phyloP scores from a whole-genome alignment of 768 basidiomycete species.

The Tylopilus cervinicoccineus region DNA sequence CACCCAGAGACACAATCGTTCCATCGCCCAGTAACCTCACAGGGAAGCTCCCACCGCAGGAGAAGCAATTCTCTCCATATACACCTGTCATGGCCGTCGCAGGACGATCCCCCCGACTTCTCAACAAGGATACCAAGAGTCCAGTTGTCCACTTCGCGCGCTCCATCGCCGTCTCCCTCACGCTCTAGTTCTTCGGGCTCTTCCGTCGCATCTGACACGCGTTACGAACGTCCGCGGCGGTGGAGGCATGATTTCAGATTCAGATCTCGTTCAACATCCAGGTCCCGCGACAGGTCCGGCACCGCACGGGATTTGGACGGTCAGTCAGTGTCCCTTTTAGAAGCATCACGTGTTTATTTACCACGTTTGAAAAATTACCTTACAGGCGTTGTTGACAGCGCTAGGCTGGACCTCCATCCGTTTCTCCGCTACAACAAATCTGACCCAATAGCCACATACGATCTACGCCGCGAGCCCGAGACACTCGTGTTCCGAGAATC shows the following conservation, averaged over 20 bases:
- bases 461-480: slow-evolving; percentile 44
- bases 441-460: slow-evolving; percentile 41
- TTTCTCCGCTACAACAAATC: slow-evolving; percentile 22
- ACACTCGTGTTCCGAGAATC: slow-evolving; percentile 45
- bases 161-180: slow-evolving; percentile 23
- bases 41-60: not conserved
- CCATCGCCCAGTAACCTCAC: slow-evolving; percentile 4
- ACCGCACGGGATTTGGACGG: slow-evolving; percentile 11
- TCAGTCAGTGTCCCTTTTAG: slow-evolving; percentile 8
- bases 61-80: slow-evolving; percentile 3
- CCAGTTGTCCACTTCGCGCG: slow-evolving; percentile 11
- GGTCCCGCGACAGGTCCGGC: slow-evolving; percentile 25
- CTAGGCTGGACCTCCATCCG: slow-evolving; percentile 23
- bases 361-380: not conserved
- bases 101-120: slow-evolving; percentile 19
- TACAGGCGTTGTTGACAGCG: slow-evolving; percentile 23
- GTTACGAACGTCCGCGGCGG: slow-evolving; percentile 22
- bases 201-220: slow-evolving; percentile 8
- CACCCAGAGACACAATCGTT: slow-evolving; percentile 9
- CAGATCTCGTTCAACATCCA: slow-evolving; percentile 28
- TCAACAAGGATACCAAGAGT: slow-evolving; percentile 17
- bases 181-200: slow-evolving; percentile 13
- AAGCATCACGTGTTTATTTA: not conserved
- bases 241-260: slow-evolving; percentile 33
- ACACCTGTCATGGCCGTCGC: slow-evolving; percentile 11